Conservation (phyloP, 148 eudicot species). For the Chenopodium suecicum region DNA sequence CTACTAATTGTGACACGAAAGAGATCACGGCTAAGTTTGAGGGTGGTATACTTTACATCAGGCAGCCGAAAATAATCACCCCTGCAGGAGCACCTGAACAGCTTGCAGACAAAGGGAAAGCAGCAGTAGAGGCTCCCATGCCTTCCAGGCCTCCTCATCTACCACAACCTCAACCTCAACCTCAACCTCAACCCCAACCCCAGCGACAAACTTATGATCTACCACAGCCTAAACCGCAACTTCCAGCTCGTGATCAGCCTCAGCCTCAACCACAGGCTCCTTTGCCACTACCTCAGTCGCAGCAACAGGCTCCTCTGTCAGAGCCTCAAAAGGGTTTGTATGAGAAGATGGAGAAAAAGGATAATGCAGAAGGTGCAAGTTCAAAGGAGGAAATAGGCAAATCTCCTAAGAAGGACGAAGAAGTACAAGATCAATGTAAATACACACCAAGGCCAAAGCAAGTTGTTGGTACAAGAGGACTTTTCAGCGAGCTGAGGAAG, state of each 20-base stretch:
- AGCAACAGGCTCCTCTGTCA: background rate
- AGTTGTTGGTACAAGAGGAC: slow-evolving; percentile 8
- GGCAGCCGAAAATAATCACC: slow-evolving; percentile 50
- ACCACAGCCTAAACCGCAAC: background rate
- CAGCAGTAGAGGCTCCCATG: background rate
- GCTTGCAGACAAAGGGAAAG: slow-evolving; percentile 13
- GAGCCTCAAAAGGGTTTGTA: background rate
- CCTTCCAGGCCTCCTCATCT: background rate
- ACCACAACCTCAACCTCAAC: background rate
- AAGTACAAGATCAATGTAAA: background rate
- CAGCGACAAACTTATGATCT: background rate
- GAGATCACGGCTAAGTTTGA: slow-evolving; percentile 62
- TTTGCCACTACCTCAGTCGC: background rate
- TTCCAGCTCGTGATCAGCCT: background rate
- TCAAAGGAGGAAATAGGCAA: background rate
- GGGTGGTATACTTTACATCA: slow-evolving; percentile 40
- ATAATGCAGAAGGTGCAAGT: background rate
- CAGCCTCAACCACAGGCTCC: slow-evolving; percentile 4
- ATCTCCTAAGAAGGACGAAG: slow-evolving; percentile 8
- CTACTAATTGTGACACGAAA: slow-evolving; percentile 44
- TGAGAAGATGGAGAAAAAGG: background rate
- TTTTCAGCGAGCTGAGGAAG: slow-evolving; percentile 36
- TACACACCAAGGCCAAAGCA: background rate
- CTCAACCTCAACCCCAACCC: too few relatives aligned
- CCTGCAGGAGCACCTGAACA: slow-evolving; percentile 22